Conservation (phyloP, 768 basidiomycete species). For the Jaapia argillacea region DNA sequence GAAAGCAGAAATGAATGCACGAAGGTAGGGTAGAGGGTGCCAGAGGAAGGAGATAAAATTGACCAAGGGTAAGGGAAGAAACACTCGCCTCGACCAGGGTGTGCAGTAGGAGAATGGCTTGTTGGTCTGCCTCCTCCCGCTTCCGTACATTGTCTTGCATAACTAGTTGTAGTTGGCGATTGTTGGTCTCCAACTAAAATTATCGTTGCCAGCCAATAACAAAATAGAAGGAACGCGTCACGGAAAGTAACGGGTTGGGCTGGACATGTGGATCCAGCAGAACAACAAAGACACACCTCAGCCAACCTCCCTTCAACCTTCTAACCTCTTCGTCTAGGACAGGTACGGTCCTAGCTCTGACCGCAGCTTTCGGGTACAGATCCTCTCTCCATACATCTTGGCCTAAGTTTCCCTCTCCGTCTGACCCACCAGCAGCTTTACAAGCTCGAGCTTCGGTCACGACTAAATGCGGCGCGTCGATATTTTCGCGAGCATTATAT, state of each 20-base stretch:
- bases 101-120: constrained; percentile 36
- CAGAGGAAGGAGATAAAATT: too few relatives aligned
- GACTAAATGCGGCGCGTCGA: constrained; percentile 61
- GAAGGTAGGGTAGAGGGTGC: too few relatives aligned
- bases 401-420: constrained; percentile 19
- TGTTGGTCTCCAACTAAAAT: constrained; percentile 61
- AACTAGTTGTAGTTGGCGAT: constrained; percentile 33
- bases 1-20: too few relatives aligned
- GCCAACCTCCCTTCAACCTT: constrained; percentile 24
- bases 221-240: too few relatives aligned
- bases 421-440: constrained; percentile 30
- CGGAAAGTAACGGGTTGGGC: too few relatives aligned
- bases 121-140: constrained; percentile 35
- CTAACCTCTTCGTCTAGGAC: constrained; percentile 36
- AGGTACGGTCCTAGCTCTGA: constrained; percentile 55
- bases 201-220: too few relatives aligned
- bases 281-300: constrained; percentile 19
- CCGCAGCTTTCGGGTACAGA: constrained; percentile 51
- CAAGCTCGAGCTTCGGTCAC: constrained; percentile 58
- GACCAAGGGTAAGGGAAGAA: background rate
- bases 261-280: too few relatives aligned
- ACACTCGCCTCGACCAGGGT: constrained; percentile 41
- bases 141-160: constrained; percentile 39
- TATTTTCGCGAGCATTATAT: constrained; percentile 56
- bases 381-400: constrained; percentile 55